phyloP scores from a whole-genome alignment of 2,329 filamentous ascomycete species.

The Colletotrichum cereale region DNA sequence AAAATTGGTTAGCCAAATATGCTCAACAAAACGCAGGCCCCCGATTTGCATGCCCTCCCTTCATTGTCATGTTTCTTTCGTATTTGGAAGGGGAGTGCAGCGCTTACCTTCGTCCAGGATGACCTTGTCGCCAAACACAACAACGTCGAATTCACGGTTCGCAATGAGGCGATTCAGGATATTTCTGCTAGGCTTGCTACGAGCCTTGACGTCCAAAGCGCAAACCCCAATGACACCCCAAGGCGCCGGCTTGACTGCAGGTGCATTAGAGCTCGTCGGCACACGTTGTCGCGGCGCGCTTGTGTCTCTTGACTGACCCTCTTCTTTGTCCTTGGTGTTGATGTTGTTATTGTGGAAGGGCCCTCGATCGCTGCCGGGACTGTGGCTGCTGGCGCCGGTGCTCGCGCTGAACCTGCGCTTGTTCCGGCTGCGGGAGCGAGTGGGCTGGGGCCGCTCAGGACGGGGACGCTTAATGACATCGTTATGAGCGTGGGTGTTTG shows the following conservation, averaged over 20 bases:
- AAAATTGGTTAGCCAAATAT: slow-evolving; percentile 6
- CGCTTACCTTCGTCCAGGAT: slow-evolving; percentile 87
- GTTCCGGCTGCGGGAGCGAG: slow-evolving; percentile 74
- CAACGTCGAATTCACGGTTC: slow-evolving; percentile 93
- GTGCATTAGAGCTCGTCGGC: slow-evolving; percentile 46
- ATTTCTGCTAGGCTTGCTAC: slow-evolving; percentile 96
- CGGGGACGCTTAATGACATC: slow-evolving; percentile 56
- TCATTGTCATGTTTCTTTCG: background rate
- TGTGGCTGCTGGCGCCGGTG: slow-evolving; percentile 84
- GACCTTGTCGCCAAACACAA: slow-evolving; percentile 98
- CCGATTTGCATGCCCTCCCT: background rate
- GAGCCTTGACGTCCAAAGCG: slow-evolving; percentile 93
- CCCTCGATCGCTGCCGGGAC: slow-evolving; percentile 78
- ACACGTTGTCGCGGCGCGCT: slow-evolving; percentile 37
- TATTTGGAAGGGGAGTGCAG: background rate
- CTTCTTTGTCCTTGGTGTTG: slow-evolving; percentile 66
- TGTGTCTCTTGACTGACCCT: slow-evolving; percentile 53
- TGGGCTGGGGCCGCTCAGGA: slow-evolving; percentile 59
- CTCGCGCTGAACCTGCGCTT: slow-evolving; percentile 85
- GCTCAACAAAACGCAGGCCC: background rate
- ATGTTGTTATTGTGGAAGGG: slow-evolving; percentile 51
- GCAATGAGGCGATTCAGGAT: slow-evolving; percentile 93
- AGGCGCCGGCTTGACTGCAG: slow-evolving; percentile 66
- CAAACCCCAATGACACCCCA: slow-evolving; percentile 89
- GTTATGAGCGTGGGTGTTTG: slow-evolving; percentile 46